These are phyloP conservation scores for Tulasnella sp. DNA, from an alignment of 768 basidiomycete species.

Conservation along the genomic window DNA sequence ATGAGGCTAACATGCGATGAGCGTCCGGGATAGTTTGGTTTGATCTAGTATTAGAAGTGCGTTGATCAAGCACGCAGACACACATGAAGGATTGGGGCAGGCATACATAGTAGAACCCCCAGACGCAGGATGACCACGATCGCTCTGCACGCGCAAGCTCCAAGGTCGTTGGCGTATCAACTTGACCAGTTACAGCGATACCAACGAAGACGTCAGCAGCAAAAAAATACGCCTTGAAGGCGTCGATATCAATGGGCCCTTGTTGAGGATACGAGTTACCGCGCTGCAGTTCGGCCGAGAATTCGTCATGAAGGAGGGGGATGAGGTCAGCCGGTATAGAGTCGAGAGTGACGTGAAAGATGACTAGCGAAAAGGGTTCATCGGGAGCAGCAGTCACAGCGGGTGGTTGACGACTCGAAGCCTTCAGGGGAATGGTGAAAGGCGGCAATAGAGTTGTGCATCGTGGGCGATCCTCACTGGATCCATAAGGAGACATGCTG, in stretches of 20 bases:
- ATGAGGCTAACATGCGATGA: conserved; percentile 48
- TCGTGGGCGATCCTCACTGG: too few relatives aligned
- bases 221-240: conserved; percentile 69
- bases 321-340: conserved; percentile 41
- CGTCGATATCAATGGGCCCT: conserved; percentile 32
- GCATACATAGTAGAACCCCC: conserved; percentile 70
- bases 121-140: conserved; percentile 57
- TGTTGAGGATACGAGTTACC: conserved; percentile 85
- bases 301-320: conserved; percentile 47
- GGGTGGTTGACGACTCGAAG: too few relatives aligned
- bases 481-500: too few relatives aligned
- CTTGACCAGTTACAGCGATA: conserved; percentile 27
- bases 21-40: conserved; percentile 83
- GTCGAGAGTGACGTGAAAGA: conserved; percentile 41
- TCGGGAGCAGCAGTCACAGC: too few relatives aligned
- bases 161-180: conserved; percentile 26
- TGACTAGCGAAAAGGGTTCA: conserved; percentile 28
- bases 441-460: too few relatives aligned
- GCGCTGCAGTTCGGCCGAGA: conserved; percentile 61
- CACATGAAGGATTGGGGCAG: conserved; percentile 4
- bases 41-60: conserved; percentile 35
- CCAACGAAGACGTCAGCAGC: conserved; percentile 66
- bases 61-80: background rate
- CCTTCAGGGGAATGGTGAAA: too few relatives aligned
- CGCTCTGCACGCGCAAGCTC: conserved; percentile 39